Conservation (phyloP, 2,329 filamentous ascomycete species). For the Mariannaea elegans region DNA sequence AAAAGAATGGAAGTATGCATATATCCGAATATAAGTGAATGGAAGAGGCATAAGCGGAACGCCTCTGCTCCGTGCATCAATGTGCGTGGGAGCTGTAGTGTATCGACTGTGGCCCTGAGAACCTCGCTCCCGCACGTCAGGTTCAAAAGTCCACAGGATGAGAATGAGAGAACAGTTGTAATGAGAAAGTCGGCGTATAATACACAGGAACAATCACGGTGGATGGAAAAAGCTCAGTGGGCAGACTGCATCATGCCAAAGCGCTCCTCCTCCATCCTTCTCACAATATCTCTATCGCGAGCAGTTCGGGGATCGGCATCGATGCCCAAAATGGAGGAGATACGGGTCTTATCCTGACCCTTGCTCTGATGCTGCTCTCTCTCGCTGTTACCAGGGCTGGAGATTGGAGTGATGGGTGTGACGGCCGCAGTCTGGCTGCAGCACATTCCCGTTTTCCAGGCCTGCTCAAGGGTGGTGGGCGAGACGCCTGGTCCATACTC, state of each 20-base stretch:
- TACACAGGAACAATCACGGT: conserved; percentile 26
- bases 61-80: conserved; percentile 1
- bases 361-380: conserved; percentile 51
- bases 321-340: conserved; percentile 69
- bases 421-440: conserved; percentile 47
- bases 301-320: conserved; percentile 66
- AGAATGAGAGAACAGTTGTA: conserved; percentile 15
- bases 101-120: conserved; percentile 7
- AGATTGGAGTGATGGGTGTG: conserved; percentile 63
- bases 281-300: conserved; percentile 65
- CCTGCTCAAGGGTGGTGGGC: conserved; percentile 72
- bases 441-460: conserved; percentile 66
- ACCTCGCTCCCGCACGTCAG: conserved; percentile 8
- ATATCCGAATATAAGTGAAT: conserved; percentile 21
- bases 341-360: conserved; percentile 64
- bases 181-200: conserved; percentile 15
- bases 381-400: conserved; percentile 59
- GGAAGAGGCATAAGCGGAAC: conserved; percentile 28
- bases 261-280: conserved; percentile 63
- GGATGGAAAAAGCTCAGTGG: conserved; percentile 29
- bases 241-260: conserved; percentile 45
- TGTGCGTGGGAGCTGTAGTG: not conserved
- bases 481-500: conserved; percentile 74
- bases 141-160: not conserved
- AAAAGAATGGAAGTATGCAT: conserved; percentile 18